Evolutionary conservation across 257 asterid species (phyloP).

Genomic region (Mitragyna speciosa): DNA sequence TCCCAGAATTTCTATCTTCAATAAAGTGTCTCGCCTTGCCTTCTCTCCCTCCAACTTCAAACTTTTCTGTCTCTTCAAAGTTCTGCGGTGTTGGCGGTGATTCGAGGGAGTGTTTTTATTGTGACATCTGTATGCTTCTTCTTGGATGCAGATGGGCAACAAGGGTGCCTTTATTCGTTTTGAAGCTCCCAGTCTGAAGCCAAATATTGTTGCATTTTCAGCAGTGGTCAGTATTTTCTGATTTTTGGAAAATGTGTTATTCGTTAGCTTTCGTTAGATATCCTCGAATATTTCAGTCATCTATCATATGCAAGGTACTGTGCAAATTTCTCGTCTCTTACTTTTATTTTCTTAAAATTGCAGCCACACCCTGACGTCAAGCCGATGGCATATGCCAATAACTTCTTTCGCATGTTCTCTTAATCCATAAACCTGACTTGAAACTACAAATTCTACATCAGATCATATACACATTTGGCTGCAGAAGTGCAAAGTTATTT

Average conservation of each 20-base stretch:
- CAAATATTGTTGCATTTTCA: conserved; percentile 79
- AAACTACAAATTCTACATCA: conserved; percentile 6
- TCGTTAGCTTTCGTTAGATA: background rate
- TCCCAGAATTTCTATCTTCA: background rate
- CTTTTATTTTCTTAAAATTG: conserved; percentile 18
- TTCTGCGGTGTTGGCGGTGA: background rate
- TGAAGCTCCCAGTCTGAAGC: conserved; percentile 88
- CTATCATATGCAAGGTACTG: conserved; percentile 2
- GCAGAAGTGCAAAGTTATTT: conserved; percentile 28
- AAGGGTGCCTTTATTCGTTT: conserved; percentile 97
- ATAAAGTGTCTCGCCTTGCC: background rate
- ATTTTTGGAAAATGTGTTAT: conserved; percentile 1
- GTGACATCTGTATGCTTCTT: conserved; percentile 22
- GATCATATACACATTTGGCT: conserved; percentile 25
- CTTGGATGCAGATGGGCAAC: conserved; percentile 86
- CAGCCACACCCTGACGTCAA: conserved; percentile 97
- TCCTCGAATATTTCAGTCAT: background rate
- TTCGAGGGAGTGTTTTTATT: background rate
- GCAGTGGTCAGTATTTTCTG: conserved; percentile 78
- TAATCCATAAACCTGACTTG: conserved; percentile 28
- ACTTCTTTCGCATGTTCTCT: conserved; percentile 82
- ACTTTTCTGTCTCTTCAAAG: background rate
- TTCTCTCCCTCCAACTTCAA: background rate
- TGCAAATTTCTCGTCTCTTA: background rate
- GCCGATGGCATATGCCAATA: conserved; percentile 97